Base-by-base conservation (phyloP, 75 land plant genomes). In the Sequoia sempervirens region DNA sequence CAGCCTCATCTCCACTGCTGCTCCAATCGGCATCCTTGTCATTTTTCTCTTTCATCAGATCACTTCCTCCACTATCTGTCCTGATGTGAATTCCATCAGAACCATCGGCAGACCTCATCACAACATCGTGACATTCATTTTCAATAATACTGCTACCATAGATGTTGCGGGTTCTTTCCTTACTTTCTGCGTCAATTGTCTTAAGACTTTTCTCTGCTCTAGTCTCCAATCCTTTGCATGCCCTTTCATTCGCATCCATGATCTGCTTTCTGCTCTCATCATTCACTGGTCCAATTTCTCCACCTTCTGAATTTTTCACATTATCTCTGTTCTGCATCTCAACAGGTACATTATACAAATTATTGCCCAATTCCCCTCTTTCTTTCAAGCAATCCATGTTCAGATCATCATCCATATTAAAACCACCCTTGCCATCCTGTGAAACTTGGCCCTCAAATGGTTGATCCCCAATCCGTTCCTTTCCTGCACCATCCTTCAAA, bases 1-100 rank as follows among this genome's bases (percentile, higher is more conserved):
- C 92, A 10, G 89, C 88, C 81, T 93, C 92, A 83, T 93, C 89
- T 43, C 91, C 95, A 86, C 92, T 92, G 70, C 90, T 92, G n/a
- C 89, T 93, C 30, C 36, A 50, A 43, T 47, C 37, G 43, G 17
- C 81, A 41, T 72, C 81, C 36, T 84, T 69, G 56, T 80, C 87
- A 30, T 90, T 88, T 81, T 83, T 89, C 61, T 90, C 89, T 86
- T 89, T 90, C 50, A 89, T 90, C 50, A 89, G 83, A 18, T 86
- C 90, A 81, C 92, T 92, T 70, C 73, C 73, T 13, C 73, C 73
- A 70, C 73, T 70, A 23, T 70, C 73, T 30, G 73, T 32, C 37
- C 36, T 70, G 36, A 70, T 30, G 73, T 70, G 73, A 13, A 70
- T 70, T 15, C 73, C 73, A 70, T 70, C 73, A 30, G 73, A 70